A percentile compares a stretch with the other conserved stretches of the same genome.
These are phyloP conservation scores for Fraxinus sp. DNA, from an alignment of 305 asterid genomes.

Conservation along the genomic window DNA sequence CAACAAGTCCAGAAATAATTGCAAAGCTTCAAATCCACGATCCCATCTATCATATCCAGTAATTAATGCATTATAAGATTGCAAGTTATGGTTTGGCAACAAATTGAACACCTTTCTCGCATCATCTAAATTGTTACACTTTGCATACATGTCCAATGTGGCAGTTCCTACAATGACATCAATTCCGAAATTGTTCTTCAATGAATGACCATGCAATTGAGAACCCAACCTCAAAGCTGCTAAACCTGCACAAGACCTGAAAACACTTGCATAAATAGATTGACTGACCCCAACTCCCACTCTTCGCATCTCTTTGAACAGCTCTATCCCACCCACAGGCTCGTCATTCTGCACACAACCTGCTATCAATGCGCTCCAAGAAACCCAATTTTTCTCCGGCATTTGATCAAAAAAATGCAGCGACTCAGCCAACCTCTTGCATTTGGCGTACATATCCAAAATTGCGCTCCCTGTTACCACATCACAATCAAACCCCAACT, in stretches of 20 bases:
- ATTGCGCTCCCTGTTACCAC: conserved; percentile 77
- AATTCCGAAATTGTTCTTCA: conserved; percentile 60
- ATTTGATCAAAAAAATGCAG: conserved; percentile 47
- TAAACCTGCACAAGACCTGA: conserved; percentile 72
- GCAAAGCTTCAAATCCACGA: conserved; percentile 58
- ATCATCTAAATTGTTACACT: conserved; percentile 49
- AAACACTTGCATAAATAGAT: conserved; percentile 74
- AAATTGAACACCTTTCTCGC: conserved; percentile 57
- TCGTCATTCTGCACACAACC: conserved; percentile 67
- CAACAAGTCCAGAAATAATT: conserved; percentile 47
- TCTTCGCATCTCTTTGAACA: conserved; percentile 71
- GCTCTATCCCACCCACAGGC: conserved; percentile 46
- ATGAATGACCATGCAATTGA: conserved; percentile 74
- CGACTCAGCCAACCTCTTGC: conserved; percentile 63
- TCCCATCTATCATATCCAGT: conserved; percentile 70
- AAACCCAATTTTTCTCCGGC: conserved; percentile 69
- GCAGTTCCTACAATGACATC: conserved; percentile 82
- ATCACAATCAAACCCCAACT: conserved; percentile 55
- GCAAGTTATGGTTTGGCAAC: conserved; percentile 59
- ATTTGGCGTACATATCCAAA: conserved; percentile 83
- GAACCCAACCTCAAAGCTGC: conserved; percentile 52
- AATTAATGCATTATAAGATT: conserved; percentile 77
- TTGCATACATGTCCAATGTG: conserved; percentile 81
- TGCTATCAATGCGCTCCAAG: conserved; percentile 88
- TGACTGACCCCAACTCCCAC: conserved; percentile 71